Base-by-base conservation (phyloP, 169 alveolate species). In the Pseudocohnilembus persalinus region DNA sequence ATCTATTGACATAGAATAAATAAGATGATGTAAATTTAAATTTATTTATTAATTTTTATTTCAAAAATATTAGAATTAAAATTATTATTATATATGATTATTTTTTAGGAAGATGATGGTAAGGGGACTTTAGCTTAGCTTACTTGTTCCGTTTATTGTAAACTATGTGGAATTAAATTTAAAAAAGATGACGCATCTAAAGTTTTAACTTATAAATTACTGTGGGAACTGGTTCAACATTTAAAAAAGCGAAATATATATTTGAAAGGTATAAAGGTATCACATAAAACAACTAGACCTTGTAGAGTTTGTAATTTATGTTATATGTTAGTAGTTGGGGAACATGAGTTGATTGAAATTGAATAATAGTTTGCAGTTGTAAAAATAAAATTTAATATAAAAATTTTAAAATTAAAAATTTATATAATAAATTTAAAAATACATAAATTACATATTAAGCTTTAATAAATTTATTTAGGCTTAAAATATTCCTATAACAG, bases 291-390 rank as follows among this genome's bases (percentile, higher is more conserved):
- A 73, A 90, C 93, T 64, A 85, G 91, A 84, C 90, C 95, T n/a
- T 94, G 97, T 83, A 87, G 93, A 79, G 97, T 94, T 28, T 94
- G 97, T 74, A 95, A 94, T 88, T 88, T 94, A 27, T 94, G 97
- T 49, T 94, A 94, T 83, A 89, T 92, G 92, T 87, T 94, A 27
- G 91, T 94, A 31, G 95, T 92, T n/a, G 95, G 95, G 28, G 97
- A 94, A 76, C 97, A 94, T 83, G 97, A 94, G 89, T 88, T 94
- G 77, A 92, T 94, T 68, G 97, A 94, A 90, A 92, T 94, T 76
- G 95, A 94, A 81, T 85, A 88, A 68, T 85, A 91, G 72, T 92
- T 88, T 64, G 95, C 94, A 27, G 81, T 88, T 11, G 68, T 77
- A 49, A 49, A 11, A 20, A 49, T 11, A n/a, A n/a, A n/a, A n/a